phyloP scores from a whole-genome alignment of 2,329 filamentous ascomycete species.

The Ophiognomonia clavigignenti-juglandacearum region DNA sequence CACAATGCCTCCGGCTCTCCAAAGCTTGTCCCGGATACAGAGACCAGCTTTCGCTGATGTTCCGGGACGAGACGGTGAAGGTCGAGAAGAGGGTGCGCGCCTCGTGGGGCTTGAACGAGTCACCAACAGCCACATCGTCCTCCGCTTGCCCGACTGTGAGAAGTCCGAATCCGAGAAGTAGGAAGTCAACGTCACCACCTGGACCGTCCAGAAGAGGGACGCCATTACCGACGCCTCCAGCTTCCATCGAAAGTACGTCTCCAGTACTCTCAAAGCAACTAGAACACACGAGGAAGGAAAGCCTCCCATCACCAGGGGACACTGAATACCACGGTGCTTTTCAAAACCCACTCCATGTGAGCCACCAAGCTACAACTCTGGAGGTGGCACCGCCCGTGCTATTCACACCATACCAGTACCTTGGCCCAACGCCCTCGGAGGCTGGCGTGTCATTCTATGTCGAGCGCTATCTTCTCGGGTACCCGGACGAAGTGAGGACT shows the following conservation, averaged over 20 bases:
- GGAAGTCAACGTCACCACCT: not conserved
- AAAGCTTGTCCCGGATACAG: conserved; percentile 60
- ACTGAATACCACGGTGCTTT: not conserved
- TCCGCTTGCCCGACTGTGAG: conserved; percentile 15
- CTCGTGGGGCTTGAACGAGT: conserved; percentile 36
- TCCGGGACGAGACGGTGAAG: conserved; percentile 61
- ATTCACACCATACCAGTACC: not conserved
- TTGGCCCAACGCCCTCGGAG: conserved; percentile 30
- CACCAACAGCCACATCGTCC: conserved; percentile 19
- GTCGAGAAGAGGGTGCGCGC: conserved; percentile 55
- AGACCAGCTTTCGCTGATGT: conserved; percentile 60
- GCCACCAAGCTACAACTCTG: not conserved
- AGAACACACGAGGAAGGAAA: not conserved
- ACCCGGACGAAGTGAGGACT: conserved; percentile 43
- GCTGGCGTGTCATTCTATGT: conserved; percentile 47
- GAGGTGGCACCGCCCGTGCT: not conserved
- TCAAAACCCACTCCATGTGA: not conserved
- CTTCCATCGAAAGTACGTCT: conserved; percentile 12
- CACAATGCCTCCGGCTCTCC: conserved; percentile 56
- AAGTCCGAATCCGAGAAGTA: too few species aligned
- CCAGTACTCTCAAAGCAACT: conserved; percentile 4
- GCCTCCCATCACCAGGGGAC: too few species aligned
- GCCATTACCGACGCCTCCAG: conserved; percentile 6
- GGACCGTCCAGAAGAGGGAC: not conserved
- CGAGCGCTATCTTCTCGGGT: conserved; percentile 45